Percentiles rank a stretch among this genome's conserved stretches.
These are phyloP conservation scores for Hebeloma cylindrosporum DNA, from an alignment of 768 basidiomycete species.

Conservation along the genomic window DNA sequence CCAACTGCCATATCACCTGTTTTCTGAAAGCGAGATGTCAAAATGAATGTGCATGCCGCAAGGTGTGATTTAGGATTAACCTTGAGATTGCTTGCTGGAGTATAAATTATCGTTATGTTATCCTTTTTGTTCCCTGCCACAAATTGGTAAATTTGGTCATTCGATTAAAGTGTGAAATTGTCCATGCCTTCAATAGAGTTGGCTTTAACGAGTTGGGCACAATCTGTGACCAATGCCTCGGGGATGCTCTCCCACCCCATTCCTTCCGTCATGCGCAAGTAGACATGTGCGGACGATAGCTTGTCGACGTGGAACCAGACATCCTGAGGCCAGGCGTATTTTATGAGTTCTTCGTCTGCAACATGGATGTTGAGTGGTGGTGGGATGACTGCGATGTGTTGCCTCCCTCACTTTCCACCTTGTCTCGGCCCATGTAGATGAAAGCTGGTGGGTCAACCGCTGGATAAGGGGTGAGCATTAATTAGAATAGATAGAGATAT, in stretches of 20 bases:
- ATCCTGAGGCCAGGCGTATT: slow-evolving; percentile 87
- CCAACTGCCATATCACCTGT: slow-evolving; percentile 97
- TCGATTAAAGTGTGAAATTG: not conserved
- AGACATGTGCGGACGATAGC: slow-evolving; percentile 95
- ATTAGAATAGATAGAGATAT: not conserved
- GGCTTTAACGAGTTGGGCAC: slow-evolving; percentile 95
- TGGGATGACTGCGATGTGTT: slow-evolving; percentile 11
- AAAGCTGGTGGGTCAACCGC: slow-evolving; percentile 62
- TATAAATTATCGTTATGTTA: slow-evolving; percentile 90
- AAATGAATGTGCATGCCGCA: not conserved
- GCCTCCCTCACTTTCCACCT: slow-evolving; percentile 78
- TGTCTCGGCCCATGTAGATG: slow-evolving; percentile 96
- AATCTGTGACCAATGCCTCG: slow-evolving; percentile 72
- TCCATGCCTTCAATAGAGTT: slow-evolving; percentile 90
- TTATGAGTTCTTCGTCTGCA: slow-evolving; percentile 93
- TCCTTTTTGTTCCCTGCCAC: slow-evolving; percentile 90
- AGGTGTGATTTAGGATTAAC: slow-evolving; percentile 37
- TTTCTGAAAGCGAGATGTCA: slow-evolving; percentile 56
- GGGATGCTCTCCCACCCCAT: slow-evolving; percentile 92
- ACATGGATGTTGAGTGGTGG: slow-evolving; percentile 18
- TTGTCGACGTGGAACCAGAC: slow-evolving; percentile 99
- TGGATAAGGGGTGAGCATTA: slow-evolving; percentile 24
- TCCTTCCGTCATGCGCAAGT: slow-evolving; percentile 82
- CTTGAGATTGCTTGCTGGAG: slow-evolving; percentile 90
- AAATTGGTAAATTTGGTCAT: not conserved